These are phyloP conservation scores for Xanthoconium separans DNA, from an alignment of 1,284 basidiomycete species.

Conservation along the genomic window DNA sequence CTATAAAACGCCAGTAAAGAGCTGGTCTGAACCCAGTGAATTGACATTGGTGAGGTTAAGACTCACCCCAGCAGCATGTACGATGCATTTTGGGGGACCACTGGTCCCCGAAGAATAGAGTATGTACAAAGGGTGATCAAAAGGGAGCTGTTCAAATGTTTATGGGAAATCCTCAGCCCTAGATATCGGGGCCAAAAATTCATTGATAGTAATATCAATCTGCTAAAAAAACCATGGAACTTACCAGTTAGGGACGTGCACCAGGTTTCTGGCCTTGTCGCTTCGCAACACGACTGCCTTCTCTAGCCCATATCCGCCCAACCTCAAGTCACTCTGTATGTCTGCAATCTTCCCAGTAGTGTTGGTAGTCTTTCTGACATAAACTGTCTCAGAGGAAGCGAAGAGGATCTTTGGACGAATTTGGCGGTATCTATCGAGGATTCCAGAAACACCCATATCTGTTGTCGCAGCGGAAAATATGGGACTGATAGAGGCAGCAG, in stretches of 20 bases:
- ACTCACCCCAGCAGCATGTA: constrained; percentile 82
- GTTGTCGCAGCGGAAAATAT: constrained; percentile 67
- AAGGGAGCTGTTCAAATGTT: constrained; percentile 70
- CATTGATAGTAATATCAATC: constrained; percentile 35
- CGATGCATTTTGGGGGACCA: constrained; percentile 81
- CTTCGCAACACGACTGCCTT: constrained; percentile 54
- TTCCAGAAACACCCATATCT: constrained; percentile 66
- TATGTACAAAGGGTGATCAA: constrained; percentile 84
- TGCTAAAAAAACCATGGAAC: constrained; percentile 1
- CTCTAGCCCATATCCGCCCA: constrained; percentile 43
- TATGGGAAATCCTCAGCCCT: constrained; percentile 47
- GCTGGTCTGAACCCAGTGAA: background rate
- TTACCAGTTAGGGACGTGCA: constrained; percentile 23
- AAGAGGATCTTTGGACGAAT: constrained; percentile 67
- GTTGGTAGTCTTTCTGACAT: constrained; percentile 56
- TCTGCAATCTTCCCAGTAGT: constrained; percentile 51
- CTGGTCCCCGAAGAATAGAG: constrained; percentile 88
- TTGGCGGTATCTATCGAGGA: constrained; percentile 68
- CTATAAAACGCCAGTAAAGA: constrained; percentile 33
- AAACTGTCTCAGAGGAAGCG: constrained; percentile 59
- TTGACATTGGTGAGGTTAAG: background rate
- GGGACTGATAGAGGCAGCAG: constrained; percentile 60
- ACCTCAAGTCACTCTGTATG: constrained; percentile 47
- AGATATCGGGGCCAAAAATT: constrained; percentile 42
- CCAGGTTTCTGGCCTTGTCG: constrained; percentile 39